Evolutionary conservation across 306 rosid genomes (phyloP).

Genomic region (Cicer yamashitae): DNA sequence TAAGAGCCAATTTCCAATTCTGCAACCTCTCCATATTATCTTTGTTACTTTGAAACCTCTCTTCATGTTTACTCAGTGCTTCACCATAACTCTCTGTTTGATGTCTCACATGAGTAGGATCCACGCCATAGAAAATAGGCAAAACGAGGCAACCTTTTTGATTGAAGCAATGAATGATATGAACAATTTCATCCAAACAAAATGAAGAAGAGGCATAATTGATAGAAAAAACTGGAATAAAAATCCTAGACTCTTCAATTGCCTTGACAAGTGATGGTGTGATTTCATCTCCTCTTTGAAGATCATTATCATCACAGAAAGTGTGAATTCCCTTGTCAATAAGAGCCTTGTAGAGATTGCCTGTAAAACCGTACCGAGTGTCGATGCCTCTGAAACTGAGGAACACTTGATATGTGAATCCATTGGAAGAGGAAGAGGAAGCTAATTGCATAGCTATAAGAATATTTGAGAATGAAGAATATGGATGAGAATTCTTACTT

Average conservation of each 20-base stretch:
- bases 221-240: not conserved
- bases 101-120: constrained; percentile 23
- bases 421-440: not conserved
- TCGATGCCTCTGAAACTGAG: not conserved
- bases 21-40: not conserved
- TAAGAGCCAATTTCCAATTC: not conserved
- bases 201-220: not conserved
- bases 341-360: constrained; percentile 6
- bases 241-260: not conserved
- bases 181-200: constrained; percentile 18
- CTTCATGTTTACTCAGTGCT: constrained; percentile 6
- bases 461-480: not conserved
- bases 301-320: constrained; percentile 14
- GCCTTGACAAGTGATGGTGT: not conserved
- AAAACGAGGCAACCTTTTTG: not conserved
- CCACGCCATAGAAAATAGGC: not conserved
- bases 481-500: too few relatives aligned
- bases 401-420: not conserved
- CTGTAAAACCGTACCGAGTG: not conserved
- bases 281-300: constrained; percentile 1
- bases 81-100: not conserved
- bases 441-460: not conserved
- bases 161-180: not conserved
- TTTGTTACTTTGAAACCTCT: not conserved
- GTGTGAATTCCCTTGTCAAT: not conserved